These are phyloP conservation scores for Metarhizium album DNA, from an alignment of 2,329 filamentous ascomycete genomes.

Conservation along the genomic window DNA sequence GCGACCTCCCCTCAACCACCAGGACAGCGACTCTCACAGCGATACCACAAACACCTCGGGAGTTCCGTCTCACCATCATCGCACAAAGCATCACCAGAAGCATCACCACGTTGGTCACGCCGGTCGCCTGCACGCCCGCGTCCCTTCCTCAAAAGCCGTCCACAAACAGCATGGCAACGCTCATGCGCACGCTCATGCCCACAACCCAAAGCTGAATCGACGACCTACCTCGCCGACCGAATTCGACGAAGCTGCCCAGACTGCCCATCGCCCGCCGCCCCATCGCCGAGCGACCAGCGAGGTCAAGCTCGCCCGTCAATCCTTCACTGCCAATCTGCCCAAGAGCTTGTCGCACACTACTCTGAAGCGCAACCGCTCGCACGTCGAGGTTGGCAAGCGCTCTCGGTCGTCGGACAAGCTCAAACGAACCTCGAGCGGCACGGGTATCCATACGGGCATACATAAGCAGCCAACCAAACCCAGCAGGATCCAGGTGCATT, in stretches of 20 bases:
- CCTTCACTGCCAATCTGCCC: conserved; percentile 33
- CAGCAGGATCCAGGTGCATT: conserved; percentile 45
- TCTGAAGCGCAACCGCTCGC: conserved; percentile 50
- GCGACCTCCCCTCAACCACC: conserved; percentile 29
- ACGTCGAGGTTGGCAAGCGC: conserved; percentile 43
- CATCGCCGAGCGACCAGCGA: conserved; percentile 43
- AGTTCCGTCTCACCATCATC: conserved; percentile 16
- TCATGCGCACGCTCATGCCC: conserved; percentile 8
- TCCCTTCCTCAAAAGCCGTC: conserved; percentile 40
- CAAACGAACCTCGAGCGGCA: conserved; percentile 42
- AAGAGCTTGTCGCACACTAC: conserved; percentile 45
- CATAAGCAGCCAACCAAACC: conserved; percentile 28
- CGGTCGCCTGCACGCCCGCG: conserved; percentile 39
- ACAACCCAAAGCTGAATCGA: conserved; percentile 29
- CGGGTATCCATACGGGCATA: conserved; percentile 33
- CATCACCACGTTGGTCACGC: conserved; percentile 27
- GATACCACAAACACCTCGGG: conserved; percentile 16
- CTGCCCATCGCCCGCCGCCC: conserved; percentile 14
- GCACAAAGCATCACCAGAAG: conserved; percentile 21
- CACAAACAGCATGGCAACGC: conserved; percentile 27
- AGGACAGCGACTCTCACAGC: conserved; percentile 25
- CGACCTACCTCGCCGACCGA: conserved; percentile 30
- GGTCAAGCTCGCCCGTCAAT: conserved; percentile 35
- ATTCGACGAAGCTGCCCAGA: conserved; percentile 10
- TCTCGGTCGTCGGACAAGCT: conserved; percentile 40